Evolutionary conservation across 371 early-diverging fungal genomes (phyloP), one percentile per base, ranked within the genome.

Genomic region (Mucor mucedo): DNA sequence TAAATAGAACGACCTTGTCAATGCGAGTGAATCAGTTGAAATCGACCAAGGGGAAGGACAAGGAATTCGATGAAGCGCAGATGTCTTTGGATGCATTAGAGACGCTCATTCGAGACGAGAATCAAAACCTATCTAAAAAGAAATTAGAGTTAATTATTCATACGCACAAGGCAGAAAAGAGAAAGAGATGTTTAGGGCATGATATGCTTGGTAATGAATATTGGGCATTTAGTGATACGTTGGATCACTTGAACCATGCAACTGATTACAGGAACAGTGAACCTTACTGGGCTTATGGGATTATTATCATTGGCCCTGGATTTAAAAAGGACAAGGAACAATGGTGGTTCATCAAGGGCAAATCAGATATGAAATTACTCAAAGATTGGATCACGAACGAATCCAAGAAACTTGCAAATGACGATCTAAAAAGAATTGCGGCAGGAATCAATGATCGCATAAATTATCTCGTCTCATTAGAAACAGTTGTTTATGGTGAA

Each of bases 151-250:
- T 62, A 33, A 40, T 60, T n/a, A 52, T 52, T n/a, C 55, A 60
- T 2, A 48, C 42, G 4, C 52, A 54, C 4, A 67, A 60, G 28
- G 13, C 60, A 5, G 66, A 64, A 6, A 66, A 65, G 48, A 65
- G 81, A 48, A 45, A 70, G 30, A 56, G 58, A 27, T 48, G 55
- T 13, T 59, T 62, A 16, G 72, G 75, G 1, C 45, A 8, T 8
- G 76, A 76, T 45, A 52, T 48, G 11, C 45, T 68, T 29, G 75
- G 75, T 9, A 80, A 80, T 55, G 63, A 69, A 30, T 80, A 80
- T 58, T 80, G 78, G 78, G 38, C 76, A 3, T 76, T 80, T 44
- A 72, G 60, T 49, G 78, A 80, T 55, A 48, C 77, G 21, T 27
- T 70, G n/a, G 65, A 61, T 50, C 64, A 69, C 33, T 42, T 58